These are phyloP conservation scores for Haematococcus lacustris DNA, from an alignment of 139 green algal species.

Conservation along the genomic window DNA sequence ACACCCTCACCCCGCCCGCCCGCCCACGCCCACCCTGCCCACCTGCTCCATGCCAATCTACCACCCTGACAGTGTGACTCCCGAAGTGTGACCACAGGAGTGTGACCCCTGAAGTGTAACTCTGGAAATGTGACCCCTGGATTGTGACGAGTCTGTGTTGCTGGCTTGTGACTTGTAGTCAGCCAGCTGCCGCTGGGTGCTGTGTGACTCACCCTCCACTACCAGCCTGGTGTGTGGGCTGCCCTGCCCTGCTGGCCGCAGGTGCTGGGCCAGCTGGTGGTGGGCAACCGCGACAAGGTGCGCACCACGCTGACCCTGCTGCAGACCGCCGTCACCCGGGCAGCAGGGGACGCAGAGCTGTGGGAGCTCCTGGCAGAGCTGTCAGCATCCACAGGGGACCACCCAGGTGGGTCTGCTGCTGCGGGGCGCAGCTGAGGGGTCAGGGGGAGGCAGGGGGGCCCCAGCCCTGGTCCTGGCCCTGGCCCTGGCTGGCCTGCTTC, in stretches of 20 bases:
- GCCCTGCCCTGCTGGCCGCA: constrained; percentile 1
- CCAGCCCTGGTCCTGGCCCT: no score
- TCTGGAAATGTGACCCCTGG: no score
- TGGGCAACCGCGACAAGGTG: constrained; percentile 14
- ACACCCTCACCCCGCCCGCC: not conserved
- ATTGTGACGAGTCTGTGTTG: not conserved
- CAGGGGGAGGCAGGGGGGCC: no score
- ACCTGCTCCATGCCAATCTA: no score
- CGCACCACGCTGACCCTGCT: constrained; percentile 24
- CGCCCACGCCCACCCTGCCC: not conserved
- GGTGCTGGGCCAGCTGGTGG: constrained; percentile 36
- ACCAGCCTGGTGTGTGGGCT: not conserved
- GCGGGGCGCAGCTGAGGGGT: no score
- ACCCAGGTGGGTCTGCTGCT: constrained; percentile 55
- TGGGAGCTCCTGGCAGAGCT: constrained; percentile 82
- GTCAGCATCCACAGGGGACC: constrained; percentile 46
- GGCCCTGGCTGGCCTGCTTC: no score
- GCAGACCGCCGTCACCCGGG: constrained; percentile 32
- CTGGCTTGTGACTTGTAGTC: not conserved
- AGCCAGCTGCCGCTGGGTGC: not conserved
- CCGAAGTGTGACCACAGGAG: not conserved
- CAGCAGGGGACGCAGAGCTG: constrained; percentile 38
- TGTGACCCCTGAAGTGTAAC: no score
- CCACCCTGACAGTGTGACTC: not conserved
- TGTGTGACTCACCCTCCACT: no score